Conservation (phyloP, 352 stramenopile genomes). For the Phytophthora rubi region DNA sequence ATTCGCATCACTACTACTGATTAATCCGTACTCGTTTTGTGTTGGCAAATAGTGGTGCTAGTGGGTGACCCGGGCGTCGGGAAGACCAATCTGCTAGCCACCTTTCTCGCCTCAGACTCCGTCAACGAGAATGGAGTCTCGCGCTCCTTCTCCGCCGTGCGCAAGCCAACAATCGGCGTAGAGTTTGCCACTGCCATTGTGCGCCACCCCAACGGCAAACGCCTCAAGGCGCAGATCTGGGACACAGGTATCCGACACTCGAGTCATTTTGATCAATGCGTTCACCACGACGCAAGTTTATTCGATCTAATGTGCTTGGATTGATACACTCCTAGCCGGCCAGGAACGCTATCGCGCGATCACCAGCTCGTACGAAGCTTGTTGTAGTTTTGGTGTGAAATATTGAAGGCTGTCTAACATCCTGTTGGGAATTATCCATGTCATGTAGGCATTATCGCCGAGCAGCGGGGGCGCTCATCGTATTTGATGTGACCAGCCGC, state of each 20-base stretch:
- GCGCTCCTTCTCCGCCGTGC: slow-evolving; percentile 56
- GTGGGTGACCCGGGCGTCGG: slow-evolving; percentile 88
- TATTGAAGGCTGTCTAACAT: neutral
- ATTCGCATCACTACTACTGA: neutral
- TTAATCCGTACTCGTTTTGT: neutral
- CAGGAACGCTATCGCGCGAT: slow-evolving; percentile 86
- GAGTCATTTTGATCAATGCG: neutral
- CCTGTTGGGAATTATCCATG: neutral
- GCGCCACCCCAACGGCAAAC: slow-evolving; percentile 70
- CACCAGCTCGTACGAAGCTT: slow-evolving; percentile 69
- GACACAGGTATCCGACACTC: slow-evolving; percentile 52
- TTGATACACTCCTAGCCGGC: slow-evolving; percentile 38
- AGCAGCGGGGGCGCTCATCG: slow-evolving; percentile 70
- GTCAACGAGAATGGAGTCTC: slow-evolving; percentile 44
- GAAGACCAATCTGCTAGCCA: slow-evolving; percentile 91
- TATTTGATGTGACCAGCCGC: slow-evolving; percentile 79
- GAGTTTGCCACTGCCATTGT: slow-evolving; percentile 87
- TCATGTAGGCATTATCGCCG: slow-evolving; percentile 69
- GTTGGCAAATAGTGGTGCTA: slow-evolving; percentile 60
- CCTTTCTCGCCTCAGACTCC: slow-evolving; percentile 62
- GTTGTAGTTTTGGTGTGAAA: neutral
- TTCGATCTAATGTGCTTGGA: neutral
- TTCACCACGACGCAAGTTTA: neutral
- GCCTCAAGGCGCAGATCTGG: slow-evolving; percentile 88
- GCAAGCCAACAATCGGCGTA: slow-evolving; percentile 83